A percentile compares a stretch with the other conserved stretches of the same genome.
Conservation (phyloP, 495 filamentous ascomycete species). For the Bombardia bombarda region DNA sequence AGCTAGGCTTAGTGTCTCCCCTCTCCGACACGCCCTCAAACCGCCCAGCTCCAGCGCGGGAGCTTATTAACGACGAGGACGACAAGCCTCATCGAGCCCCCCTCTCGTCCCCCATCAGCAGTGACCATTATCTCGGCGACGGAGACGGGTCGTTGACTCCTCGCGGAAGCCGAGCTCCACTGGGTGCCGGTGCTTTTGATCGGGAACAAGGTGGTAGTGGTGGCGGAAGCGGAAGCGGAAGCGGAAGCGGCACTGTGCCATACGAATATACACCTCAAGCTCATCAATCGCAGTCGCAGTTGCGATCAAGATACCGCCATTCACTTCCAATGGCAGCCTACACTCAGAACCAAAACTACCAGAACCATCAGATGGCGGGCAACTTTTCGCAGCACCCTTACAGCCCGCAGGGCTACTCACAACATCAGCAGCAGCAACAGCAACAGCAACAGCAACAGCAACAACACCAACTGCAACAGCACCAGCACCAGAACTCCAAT, state of each 20-base stretch:
- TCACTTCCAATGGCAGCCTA: slow-evolving; percentile 30
- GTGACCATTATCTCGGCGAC: too few relatives aligned
- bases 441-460: slow-evolving; percentile 12
- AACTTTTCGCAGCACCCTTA: slow-evolving; percentile 17
- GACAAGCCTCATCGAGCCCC: slow-evolving; percentile 9
- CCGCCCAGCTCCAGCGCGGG: slow-evolving; percentile 5
- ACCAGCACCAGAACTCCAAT: slow-evolving; percentile 9
- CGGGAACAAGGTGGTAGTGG: too few relatives aligned
- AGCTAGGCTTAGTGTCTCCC: slow-evolving; percentile 20
- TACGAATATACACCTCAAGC: too few relatives aligned
- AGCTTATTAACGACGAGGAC: too few relatives aligned
- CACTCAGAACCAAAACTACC: slow-evolving; percentile 20
- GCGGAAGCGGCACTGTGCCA: not conserved
- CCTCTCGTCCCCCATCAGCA: slow-evolving; percentile 12
- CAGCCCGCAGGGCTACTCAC: slow-evolving; percentile 6
- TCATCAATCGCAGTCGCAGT: not conserved
- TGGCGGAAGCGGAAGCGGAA: not conserved
- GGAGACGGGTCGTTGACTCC: too few relatives aligned
- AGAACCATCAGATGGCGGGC: slow-evolving; percentile 15
- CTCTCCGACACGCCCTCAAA: slow-evolving; percentile 16
- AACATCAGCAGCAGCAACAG: slow-evolving; percentile 5
- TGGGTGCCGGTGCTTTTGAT: too few relatives aligned
- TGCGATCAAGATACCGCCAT: slow-evolving; percentile 6
- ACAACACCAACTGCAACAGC: slow-evolving; percentile 9
- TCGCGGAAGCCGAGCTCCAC: not conserved